Conservation (phyloP, 2,329 filamentous ascomycete species). For the Microsporum canis region DNA sequence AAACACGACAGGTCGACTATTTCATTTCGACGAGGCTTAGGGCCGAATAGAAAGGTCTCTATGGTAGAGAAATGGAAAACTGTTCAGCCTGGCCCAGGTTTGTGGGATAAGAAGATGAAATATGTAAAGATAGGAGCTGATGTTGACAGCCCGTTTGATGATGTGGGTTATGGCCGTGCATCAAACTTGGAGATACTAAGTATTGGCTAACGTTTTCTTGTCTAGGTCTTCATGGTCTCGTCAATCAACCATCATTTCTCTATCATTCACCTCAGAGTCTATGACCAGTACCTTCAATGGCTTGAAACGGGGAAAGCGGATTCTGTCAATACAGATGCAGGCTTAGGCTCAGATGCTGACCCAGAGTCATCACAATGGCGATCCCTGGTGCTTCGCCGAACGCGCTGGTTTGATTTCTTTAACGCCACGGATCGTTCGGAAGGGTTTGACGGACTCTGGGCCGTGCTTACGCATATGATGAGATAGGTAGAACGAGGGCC, state of each 20-base stretch:
- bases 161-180: conserved; percentile 36
- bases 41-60: conserved; percentile 31
- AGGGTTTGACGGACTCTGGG: conserved; percentile 48
- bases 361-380: conserved; percentile 36
- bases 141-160: conserved; percentile 37
- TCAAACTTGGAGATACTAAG: background rate
- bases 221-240: conserved; percentile 50
- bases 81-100: conserved; percentile 38
- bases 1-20: conserved; percentile 25
- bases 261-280: conserved; percentile 48
- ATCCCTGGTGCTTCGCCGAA: conserved; percentile 43
- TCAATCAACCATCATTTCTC: conserved; percentile 52
- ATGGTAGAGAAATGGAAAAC: conserved; percentile 44
- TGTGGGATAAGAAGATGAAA: conserved; percentile 47
- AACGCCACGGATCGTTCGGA: conserved; percentile 43
- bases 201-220: background rate
- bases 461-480: conserved; percentile 44
- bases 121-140: conserved; percentile 49
- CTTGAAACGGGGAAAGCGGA: conserved; percentile 36
- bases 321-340: conserved; percentile 13
- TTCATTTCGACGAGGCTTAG: conserved; percentile 24
- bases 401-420: conserved; percentile 50
- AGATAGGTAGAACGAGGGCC: conserved; percentile 13
- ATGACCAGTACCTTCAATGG: conserved; percentile 45
- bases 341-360: conserved; percentile 9